These are phyloP conservation scores for Panicum hallii DNA, from an alignment of 202 grass and related monocot species.

Conservation along the genomic window DNA sequence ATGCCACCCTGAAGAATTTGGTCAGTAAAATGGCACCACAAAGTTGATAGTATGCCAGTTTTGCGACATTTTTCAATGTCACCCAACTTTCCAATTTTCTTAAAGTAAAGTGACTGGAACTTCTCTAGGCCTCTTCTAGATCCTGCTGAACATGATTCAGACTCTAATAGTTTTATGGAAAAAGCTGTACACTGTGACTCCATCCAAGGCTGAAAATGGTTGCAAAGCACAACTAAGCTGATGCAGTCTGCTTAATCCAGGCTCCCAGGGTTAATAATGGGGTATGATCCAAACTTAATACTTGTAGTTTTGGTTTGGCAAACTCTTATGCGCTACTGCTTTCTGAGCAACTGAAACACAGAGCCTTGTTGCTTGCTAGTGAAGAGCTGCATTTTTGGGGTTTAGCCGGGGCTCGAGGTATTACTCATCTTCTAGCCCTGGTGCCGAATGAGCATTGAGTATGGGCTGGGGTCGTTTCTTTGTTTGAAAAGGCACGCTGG, in stretches of 20 bases:
- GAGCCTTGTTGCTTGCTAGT: no score
- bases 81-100: not conserved
- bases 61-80: not conserved
- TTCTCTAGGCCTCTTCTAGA: not conserved
- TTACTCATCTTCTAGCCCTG: no score
- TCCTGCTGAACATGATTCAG: not conserved
- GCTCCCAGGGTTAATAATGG: not conserved
- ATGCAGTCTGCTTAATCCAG: not conserved
- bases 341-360: not conserved
- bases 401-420: no score
- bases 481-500: no score
- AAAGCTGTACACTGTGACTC: not conserved
- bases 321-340: not conserved
- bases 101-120: not conserved
- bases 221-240: not conserved
- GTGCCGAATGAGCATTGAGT: no score
- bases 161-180: not conserved
- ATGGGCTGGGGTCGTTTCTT: no score
- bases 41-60: not conserved
- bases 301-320: not conserved
- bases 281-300: not conserved
- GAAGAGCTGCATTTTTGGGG: no score
- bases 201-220: slow-evolving; percentile 2
- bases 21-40: slow-evolving; percentile 20
- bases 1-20: not conserved